Evolutionary conservation across 495 filamentous ascomycete genomes (phyloP).

Genomic region (Penicillium odoratum): DNA sequence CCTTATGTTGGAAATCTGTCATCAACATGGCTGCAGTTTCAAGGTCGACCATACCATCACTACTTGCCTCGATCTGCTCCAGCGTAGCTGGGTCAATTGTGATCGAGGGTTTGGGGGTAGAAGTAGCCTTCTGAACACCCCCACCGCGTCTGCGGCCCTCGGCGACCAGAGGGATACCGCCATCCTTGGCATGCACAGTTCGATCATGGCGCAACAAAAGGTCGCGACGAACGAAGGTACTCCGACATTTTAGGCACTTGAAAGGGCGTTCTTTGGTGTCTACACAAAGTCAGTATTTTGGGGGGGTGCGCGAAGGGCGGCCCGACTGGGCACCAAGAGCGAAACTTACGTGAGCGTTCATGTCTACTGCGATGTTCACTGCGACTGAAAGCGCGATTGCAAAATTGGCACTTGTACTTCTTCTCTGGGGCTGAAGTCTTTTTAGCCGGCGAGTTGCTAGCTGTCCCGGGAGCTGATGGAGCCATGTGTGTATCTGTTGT

Average conservation of each 20-base stretch:
- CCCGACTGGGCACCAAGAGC: neutral
- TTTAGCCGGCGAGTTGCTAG: slow-evolving; percentile 56
- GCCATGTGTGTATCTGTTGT: slow-evolving; percentile 40
- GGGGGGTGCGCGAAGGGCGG: neutral
- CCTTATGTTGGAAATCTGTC: slow-evolving; percentile 97
- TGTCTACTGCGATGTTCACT: slow-evolving; percentile 97
- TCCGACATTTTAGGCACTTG: slow-evolving; percentile 96
- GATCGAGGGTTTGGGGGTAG: slow-evolving; percentile 78
- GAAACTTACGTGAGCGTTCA: slow-evolving; percentile 92
- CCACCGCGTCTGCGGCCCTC: slow-evolving; percentile 87
- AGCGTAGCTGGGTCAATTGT: slow-evolving; percentile 84
- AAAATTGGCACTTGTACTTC: slow-evolving; percentile 99
- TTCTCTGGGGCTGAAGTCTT: slow-evolving; percentile 77
- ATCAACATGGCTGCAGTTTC: slow-evolving; percentile 99
- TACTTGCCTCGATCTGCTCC: slow-evolving; percentile 92
- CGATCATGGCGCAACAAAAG: slow-evolving; percentile 95
- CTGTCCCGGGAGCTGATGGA: slow-evolving; percentile 62
- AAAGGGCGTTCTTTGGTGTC: slow-evolving; percentile 99
- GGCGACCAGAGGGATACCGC: slow-evolving; percentile 90
- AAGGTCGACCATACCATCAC: slow-evolving; percentile 93
- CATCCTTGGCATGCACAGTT: slow-evolving; percentile 98
- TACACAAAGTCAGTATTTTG: slow-evolving; percentile 35
- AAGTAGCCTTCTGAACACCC: slow-evolving; percentile 58
- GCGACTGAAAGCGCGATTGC: slow-evolving; percentile 92
- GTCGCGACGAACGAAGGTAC: slow-evolving; percentile 97